Evolutionary conservation across 176 grass and related monocot species (phyloP).

Genomic region (Echinochloa phyllopogon): DNA sequence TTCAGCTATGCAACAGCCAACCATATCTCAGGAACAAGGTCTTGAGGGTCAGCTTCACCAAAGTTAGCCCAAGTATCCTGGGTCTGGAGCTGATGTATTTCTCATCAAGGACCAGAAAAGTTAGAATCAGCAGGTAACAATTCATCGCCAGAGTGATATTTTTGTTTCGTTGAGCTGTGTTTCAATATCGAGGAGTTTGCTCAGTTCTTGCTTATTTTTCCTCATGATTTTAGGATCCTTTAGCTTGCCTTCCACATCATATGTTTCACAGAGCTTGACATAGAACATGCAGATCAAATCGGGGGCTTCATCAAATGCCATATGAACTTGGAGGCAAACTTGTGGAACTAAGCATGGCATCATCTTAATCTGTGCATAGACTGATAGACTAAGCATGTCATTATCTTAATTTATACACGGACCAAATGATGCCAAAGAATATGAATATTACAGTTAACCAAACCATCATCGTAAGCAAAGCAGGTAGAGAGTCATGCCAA

Average conservation of each 20-base stretch:
- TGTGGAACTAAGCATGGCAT: background rate
- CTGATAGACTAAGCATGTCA: background rate
- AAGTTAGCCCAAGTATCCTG: conserved; percentile 55
- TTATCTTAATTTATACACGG: background rate
- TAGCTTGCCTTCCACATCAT: background rate
- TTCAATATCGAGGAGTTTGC: conserved; percentile 61
- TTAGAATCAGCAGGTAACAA: conserved; percentile 70
- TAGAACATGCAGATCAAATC: background rate
- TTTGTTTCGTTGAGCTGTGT: conserved; percentile 56
- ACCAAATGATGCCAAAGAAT: background rate
- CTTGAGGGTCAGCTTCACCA: conserved; percentile 61
- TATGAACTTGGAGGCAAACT: background rate
- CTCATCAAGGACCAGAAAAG: conserved; percentile 62
- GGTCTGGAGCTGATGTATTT: conserved; percentile 69
- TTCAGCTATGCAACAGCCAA: background rate
- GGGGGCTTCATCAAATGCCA: background rate
- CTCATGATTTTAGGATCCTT: conserved; percentile 21
- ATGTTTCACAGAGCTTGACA: background rate
- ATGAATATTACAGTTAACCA: background rate
- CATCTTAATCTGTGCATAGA: background rate
- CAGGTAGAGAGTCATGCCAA: background rate
- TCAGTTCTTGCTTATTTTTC: conserved; percentile 60
- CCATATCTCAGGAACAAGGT: conserved; percentile 62
- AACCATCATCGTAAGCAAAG: background rate
- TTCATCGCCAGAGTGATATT: conserved; percentile 55